A percentile compares a stretch with the other conserved stretches of the same genome.
Conservation (phyloP, 176 grass and related monocot genomes). For the Coix lacrymajobi region DNA sequence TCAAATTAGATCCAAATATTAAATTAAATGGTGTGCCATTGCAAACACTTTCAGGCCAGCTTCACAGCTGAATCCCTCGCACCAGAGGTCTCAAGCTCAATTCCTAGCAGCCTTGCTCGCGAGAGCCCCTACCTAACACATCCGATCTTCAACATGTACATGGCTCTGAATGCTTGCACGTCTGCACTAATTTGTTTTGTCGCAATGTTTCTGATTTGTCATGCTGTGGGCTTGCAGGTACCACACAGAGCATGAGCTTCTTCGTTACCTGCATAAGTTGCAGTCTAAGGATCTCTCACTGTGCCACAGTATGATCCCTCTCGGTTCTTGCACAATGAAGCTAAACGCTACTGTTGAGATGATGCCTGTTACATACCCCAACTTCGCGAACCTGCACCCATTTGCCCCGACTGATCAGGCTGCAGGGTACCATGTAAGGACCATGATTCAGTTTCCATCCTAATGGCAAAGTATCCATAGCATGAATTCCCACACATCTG, state of each 20-base stretch:
- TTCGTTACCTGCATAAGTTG: constrained; percentile 90
- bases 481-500: background rate
- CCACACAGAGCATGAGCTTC: constrained; percentile 96
- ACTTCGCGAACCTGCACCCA: constrained; percentile 83
- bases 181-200: constrained; percentile 15
- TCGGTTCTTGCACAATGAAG: constrained; percentile 99
- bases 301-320: constrained; percentile 99
- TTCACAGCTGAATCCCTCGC: constrained; percentile 91
- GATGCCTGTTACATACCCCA: constrained; percentile 97
- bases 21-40: constrained; percentile 10
- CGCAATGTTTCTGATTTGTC: background rate
- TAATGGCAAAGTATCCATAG: background rate
- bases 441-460: background rate
- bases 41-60: constrained; percentile 51
- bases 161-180: background rate
- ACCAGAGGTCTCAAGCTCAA: constrained; percentile 60
- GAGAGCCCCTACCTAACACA: constrained; percentile 84
- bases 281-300: constrained; percentile 91
- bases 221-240: constrained; percentile 59
- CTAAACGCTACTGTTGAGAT: constrained; percentile 96
- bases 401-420: constrained; percentile 87
- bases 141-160: constrained; percentile 87
- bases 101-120: constrained; percentile 67
- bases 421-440: constrained; percentile 75
- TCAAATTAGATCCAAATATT: background rate